Evolutionary conservation across 306 rosid species (phyloP).

Genomic region (Comarum palustre): DNA sequence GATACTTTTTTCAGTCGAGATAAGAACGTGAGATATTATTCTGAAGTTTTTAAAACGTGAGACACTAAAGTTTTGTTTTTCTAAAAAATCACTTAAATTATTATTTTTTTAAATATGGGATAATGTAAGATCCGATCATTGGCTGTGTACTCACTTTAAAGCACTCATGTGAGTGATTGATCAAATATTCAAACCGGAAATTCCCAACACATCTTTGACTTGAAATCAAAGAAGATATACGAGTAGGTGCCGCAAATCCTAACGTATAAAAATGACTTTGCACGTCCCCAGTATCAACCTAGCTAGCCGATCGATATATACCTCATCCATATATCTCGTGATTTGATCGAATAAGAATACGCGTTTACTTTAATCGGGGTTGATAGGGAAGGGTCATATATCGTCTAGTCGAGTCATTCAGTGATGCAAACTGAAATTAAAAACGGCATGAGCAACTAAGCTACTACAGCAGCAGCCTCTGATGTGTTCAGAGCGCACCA

Average conservation of each 20-base stretch:
- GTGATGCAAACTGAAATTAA: neutral
- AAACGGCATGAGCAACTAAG: neutral
- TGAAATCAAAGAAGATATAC: neutral
- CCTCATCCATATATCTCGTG: neutral
- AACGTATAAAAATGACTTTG: neutral
- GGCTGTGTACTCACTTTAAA: too few relatives aligned
- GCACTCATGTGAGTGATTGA: neutral
- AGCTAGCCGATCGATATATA: neutral
- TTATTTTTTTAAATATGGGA: too few relatives aligned
- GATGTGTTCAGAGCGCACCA: neutral
- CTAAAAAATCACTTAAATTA: too few relatives aligned
- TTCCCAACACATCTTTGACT: neutral
- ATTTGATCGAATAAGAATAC: neutral
- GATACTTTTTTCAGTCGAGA: too few relatives aligned
- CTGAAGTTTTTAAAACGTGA: too few relatives aligned
- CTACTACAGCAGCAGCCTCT: neutral
- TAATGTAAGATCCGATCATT: too few relatives aligned
- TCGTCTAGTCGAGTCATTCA: neutral
- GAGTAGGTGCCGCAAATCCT: neutral
- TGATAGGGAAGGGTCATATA: too few relatives aligned
- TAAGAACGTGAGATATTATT: too few relatives aligned
- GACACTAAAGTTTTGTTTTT: too few relatives aligned
- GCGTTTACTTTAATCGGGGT: neutral
- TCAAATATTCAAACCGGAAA: neutral
- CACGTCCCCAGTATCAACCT: neutral